Conservation (phyloP, 2,329 filamentous ascomycete species). For the Trichophyton rubrum region DNA sequence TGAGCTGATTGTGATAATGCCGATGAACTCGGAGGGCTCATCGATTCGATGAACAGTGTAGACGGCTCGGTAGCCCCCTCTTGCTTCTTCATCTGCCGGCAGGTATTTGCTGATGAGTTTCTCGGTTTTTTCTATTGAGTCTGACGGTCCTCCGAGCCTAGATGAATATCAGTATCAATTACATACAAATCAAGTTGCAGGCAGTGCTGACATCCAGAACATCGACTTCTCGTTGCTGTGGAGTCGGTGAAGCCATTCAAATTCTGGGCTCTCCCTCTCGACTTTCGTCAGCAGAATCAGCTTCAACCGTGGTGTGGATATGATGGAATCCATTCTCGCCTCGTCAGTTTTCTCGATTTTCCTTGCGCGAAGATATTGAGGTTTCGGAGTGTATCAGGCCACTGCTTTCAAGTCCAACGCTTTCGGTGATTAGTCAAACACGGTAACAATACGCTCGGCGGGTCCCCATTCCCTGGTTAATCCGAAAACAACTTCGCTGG, state of each 20-base stretch:
- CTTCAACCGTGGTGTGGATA: neutral
- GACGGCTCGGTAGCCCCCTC: neutral
- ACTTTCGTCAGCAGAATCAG: neutral
- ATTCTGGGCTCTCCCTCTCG: neutral
- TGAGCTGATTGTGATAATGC: neutral
- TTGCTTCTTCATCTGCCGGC: neutral
- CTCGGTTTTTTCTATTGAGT: neutral
- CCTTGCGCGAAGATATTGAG: neutral
- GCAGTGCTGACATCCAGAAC: neutral
- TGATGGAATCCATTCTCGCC: neutral
- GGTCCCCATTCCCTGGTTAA: too few relatives aligned
- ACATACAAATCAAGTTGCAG: neutral
- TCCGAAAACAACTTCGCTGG: too few relatives aligned
- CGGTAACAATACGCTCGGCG: too few relatives aligned
- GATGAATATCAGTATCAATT: neutral
- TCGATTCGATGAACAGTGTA: neutral
- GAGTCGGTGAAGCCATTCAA: neutral
- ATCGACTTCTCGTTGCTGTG: slow-evolving; percentile 2
- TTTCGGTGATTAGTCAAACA: too few relatives aligned
- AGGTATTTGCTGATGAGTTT: neutral
- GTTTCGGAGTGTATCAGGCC: neutral
- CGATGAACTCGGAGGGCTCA: neutral
- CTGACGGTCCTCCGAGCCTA: neutral
- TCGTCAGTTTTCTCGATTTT: neutral
- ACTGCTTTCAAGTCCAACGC: neutral